Percentiles rank a stretch among this genome's conserved stretches.
Conservation (phyloP, 495 filamentous ascomycete species). For the Penicillium diatomitis region DNA sequence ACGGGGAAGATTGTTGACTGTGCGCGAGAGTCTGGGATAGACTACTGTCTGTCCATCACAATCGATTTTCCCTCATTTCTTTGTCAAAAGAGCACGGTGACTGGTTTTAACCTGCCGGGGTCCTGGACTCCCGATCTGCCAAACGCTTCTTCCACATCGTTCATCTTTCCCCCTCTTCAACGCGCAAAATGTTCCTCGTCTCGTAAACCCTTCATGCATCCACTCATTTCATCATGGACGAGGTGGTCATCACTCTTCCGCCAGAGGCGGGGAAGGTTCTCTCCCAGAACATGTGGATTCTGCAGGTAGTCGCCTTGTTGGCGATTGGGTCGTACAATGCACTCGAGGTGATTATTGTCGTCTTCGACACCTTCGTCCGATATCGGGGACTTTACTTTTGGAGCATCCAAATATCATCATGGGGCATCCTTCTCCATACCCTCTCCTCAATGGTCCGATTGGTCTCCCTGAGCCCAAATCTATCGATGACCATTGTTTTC, state of each 20-base stretch:
- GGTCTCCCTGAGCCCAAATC: neutral
- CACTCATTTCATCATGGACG: conserved; percentile 8
- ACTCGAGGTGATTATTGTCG: conserved; percentile 23
- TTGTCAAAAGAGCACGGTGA: neutral
- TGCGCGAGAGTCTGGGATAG: too few species aligned
- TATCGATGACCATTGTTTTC: conserved; percentile 6
- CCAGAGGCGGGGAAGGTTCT: conserved; percentile 3
- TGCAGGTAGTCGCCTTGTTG: conserved; percentile 12
- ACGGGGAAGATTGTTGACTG: too few species aligned
- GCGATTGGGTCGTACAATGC: conserved; percentile 20
- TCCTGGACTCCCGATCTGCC: too few species aligned
- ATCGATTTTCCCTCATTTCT: neutral
- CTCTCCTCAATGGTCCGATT: conserved; percentile 7
- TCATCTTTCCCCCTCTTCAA: neutral
- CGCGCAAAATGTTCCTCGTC: neutral
- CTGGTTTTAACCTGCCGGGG: too few species aligned
- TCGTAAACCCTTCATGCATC: neutral
- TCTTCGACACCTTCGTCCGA: conserved; percentile 26
- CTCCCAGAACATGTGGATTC: conserved; percentile 1
- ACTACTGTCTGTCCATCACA: too few species aligned
- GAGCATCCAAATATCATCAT: conserved; percentile 23
- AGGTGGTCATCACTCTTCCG: conserved; percentile 3
- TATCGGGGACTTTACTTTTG: conserved; percentile 32
- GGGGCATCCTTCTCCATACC: conserved; percentile 21
- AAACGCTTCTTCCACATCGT: too few species aligned